Percentiles rank a stretch among this genome's conserved stretches.
phyloP scores from a whole-genome alignment of 1,284 basidiomycete species.

The Sanghuangporus baumii region DNA sequence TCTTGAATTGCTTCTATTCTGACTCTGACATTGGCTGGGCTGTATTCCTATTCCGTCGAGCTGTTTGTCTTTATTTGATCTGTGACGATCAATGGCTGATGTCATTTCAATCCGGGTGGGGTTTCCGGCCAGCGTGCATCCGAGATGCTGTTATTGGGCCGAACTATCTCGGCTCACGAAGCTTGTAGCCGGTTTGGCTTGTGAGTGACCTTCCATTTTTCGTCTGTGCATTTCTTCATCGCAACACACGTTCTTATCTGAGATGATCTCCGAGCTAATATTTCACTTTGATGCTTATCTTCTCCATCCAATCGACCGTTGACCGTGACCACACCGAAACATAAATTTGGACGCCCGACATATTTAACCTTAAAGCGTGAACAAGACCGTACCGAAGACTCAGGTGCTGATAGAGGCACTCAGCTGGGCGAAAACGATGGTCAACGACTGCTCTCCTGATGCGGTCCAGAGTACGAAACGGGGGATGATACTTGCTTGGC shows the following conservation, averaged over 20 bases:
- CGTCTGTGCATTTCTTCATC: conserved; percentile 10
- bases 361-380: conserved; percentile 43
- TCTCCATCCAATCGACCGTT: neutral
- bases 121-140: conserved; percentile 54
- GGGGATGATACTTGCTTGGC: conserved; percentile 49
- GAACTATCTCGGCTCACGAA: conserved; percentile 59
- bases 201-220: conserved; percentile 38
- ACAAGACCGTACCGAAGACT: conserved; percentile 54
- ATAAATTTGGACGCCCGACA: neutral
- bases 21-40: neutral
- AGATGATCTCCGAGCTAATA: conserved; percentile 10
- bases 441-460: conserved; percentile 65
- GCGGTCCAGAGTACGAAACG: conserved; percentile 75
- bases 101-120: neutral
- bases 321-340: neutral
- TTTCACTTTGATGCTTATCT: neutral
- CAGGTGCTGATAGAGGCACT: conserved; percentile 61
- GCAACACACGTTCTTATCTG: conserved; percentile 4
- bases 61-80: neutral
- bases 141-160: conserved; percentile 73
- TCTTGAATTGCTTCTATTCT: neutral
- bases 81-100: neutral
- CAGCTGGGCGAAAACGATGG: conserved; percentile 55
- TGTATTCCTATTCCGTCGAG: neutral
- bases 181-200: conserved; percentile 71